Conservation (phyloP, 371 early-diverging fungal genomes). For the Mortierella sp. region DNA sequence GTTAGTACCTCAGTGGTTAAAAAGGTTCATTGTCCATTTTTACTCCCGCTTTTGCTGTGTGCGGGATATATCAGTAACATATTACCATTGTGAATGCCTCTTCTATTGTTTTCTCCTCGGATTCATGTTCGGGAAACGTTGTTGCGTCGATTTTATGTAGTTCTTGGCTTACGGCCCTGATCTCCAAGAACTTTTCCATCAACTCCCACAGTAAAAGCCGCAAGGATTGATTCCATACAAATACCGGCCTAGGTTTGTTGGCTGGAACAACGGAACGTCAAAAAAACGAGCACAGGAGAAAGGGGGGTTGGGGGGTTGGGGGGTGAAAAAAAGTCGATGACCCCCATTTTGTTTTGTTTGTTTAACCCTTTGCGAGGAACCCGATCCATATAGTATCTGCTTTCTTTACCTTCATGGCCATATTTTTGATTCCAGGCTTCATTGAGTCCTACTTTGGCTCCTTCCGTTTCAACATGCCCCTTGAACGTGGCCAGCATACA, state of each 20-base stretch:
- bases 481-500: constrained; percentile 3
- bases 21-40: too few species aligned
- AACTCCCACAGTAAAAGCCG: constrained; percentile 34
- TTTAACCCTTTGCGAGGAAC: neutral
- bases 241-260: neutral
- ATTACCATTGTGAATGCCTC: constrained; percentile 58
- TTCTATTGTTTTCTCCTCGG: constrained; percentile 56
- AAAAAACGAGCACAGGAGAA: neutral
- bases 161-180: constrained; percentile 9
- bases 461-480: constrained; percentile 2
- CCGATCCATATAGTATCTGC: too few species aligned
- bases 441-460: neutral
- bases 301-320: too few species aligned
- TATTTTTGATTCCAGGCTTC: neutral
- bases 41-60: too few species aligned
- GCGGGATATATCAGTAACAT: too few species aligned
- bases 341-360: constrained; percentile 8
- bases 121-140: constrained; percentile 6
- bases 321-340: too few species aligned
- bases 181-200: constrained; percentile 30
- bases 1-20: too few species aligned
- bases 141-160: constrained; percentile 8
- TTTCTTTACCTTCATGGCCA: neutral
- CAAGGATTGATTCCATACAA: constrained; percentile 20
- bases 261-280: neutral